Percentiles rank a stretch among this genome's conserved stretches.
These are phyloP conservation scores for Pseudogymnoascus sp. DNA, from an alignment of 2,329 filamentous ascomycete genomes.

Conservation along the genomic window DNA sequence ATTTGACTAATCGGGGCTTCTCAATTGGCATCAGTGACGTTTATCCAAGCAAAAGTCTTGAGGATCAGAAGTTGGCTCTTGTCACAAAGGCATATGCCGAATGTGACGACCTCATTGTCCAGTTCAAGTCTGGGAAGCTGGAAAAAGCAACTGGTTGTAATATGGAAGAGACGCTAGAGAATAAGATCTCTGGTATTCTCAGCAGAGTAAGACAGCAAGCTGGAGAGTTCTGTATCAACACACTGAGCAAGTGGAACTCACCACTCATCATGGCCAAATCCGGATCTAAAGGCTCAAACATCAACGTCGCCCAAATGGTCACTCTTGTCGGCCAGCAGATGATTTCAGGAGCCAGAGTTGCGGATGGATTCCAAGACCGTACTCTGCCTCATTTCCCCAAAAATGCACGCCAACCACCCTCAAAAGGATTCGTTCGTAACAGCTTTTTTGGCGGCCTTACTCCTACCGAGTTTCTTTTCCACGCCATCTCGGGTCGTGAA, in stretches of 20 bases:
- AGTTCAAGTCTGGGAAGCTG: slow-evolving; percentile 72
- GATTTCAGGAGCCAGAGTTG: slow-evolving; percentile 86
- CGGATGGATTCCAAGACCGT: slow-evolving; percentile 93
- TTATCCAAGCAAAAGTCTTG: slow-evolving; percentile 67
- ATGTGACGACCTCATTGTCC: slow-evolving; percentile 75
- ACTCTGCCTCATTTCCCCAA: slow-evolving; percentile 94
- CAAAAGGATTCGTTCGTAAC: slow-evolving; percentile 94
- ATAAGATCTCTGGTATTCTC: slow-evolving; percentile 80
- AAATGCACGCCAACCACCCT: slow-evolving; percentile 81
- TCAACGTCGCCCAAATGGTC: slow-evolving; percentile 99
- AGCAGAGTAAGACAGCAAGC: slow-evolving; percentile 87
- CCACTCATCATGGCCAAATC: slow-evolving; percentile 96
- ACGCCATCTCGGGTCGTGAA: slow-evolving; percentile 97
- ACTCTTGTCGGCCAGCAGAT: slow-evolving; percentile 96
- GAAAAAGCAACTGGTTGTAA: slow-evolving; percentile 84
- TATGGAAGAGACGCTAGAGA: slow-evolving; percentile 86
- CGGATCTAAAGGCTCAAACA: slow-evolving; percentile 91
- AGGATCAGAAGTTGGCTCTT: slow-evolving; percentile 64
- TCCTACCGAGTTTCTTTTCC: slow-evolving; percentile 92
- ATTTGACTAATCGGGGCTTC: slow-evolving; percentile 84
- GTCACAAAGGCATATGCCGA: slow-evolving; percentile 71
- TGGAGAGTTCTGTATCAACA: slow-evolving; percentile 82
- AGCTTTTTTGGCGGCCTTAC: slow-evolving; percentile 91
- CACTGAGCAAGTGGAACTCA: slow-evolving; percentile 84
- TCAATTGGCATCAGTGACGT: slow-evolving; percentile 96